Conservation (phyloP, 2,329 filamentous ascomycete species). For the Calonectria henricotiae region DNA sequence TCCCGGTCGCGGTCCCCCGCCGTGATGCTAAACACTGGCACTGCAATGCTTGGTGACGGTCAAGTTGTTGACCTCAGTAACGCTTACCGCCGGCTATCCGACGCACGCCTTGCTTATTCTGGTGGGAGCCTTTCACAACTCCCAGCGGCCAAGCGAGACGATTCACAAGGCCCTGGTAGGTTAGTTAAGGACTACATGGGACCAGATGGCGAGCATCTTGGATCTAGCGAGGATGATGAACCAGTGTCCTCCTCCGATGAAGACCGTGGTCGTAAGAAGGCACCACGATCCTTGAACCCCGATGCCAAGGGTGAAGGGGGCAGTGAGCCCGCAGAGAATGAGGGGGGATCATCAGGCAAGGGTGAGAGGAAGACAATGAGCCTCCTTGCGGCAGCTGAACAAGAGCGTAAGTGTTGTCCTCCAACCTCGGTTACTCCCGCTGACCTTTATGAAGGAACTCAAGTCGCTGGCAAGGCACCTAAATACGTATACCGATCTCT, state of each 20-base stretch:
- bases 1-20: slow-evolving; percentile 61
- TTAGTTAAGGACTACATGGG: slow-evolving; percentile 79
- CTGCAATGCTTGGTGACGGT: slow-evolving; percentile 73
- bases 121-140: slow-evolving; percentile 76
- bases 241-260: slow-evolving; percentile 77
- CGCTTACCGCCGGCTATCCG: slow-evolving; percentile 80
- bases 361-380: slow-evolving; percentile 69
- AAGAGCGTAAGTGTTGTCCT: slow-evolving; percentile 77
- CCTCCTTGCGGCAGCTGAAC: slow-evolving; percentile 81
- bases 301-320: slow-evolving; percentile 54
- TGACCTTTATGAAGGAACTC: slow-evolving; percentile 61
- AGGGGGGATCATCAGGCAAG: slow-evolving; percentile 55
- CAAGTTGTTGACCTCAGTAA: slow-evolving; percentile 77
- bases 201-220: slow-evolving; percentile 77
- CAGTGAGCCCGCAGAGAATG: slow-evolving; percentile 55
- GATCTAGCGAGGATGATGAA: slow-evolving; percentile 83
- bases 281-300: slow-evolving; percentile 64
- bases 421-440: not conserved
- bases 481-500: slow-evolving; percentile 75
- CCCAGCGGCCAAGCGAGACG: slow-evolving; percentile 69
- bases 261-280: slow-evolving; percentile 74
- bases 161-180: slow-evolving; percentile 67
- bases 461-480: slow-evolving; percentile 68
- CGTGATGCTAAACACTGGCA: slow-evolving; percentile 53
- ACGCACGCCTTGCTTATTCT: slow-evolving; percentile 78